Base-by-base conservation (phyloP, 148 eudicot species). In the Hydrangea macrophylla region DNA sequence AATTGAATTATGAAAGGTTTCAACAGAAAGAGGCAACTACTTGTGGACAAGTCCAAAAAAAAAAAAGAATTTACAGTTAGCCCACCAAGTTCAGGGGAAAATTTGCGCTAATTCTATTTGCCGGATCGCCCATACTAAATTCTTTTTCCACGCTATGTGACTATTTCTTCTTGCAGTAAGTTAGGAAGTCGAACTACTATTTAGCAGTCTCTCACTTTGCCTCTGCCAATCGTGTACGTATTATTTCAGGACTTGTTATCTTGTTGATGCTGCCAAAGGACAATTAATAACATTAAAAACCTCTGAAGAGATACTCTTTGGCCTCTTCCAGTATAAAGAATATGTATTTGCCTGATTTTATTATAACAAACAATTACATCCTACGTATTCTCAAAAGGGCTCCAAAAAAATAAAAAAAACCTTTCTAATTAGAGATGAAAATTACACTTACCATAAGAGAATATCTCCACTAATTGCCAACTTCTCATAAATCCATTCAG, bases 401-500 rank as follows among this genome's bases (percentile, higher is more conserved):
- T n/a, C n/a, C n/a, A n/a, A n/a, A n/a, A n/a, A n/a, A n/a, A n/a
- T n/a, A n/a, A n/a, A n/a, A 3, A 18, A 48, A 1, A 48, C n/a
- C n/a, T n/a, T n/a, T n/a, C 17, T 3, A 35, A 8, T 35, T 3
- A 8, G 39, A 35, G 39, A 35, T 35, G 39, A 35, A 3, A 35
- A 35, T 8, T 3, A 22, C 62, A 60, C 83, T 56, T 79, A 88
- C 97, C 92, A 80, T 11, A 88, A 8, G 42, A 90, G 82, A 75
- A 78, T 70, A 73, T 84, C 90, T 31, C 99, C 97, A 63, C 82
- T 82, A 11, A 73, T 68, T 66, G 80, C 80, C 9, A 57, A 40
- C 67, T 83, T 75, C 79, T 90, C 92, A 50, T 79, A 69, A 55
- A 90, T 69, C 72, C 80, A 94, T 60, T 88, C 97, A 9, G 98